Evolutionary conservation across 306 rosid genomes (phyloP).

Genomic region (Medicago lupulina): DNA sequence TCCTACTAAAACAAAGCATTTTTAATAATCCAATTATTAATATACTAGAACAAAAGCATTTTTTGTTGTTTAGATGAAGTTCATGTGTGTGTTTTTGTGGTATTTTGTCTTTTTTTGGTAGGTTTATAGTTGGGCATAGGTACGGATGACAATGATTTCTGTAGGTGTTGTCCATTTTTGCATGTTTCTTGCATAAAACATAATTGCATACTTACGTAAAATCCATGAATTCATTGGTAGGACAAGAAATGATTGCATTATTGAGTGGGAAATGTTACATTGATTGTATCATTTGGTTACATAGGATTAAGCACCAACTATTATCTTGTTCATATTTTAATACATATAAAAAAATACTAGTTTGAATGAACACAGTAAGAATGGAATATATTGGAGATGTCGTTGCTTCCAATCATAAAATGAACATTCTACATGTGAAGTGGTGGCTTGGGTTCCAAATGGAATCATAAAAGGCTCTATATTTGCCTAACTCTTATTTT

Average conservation of each 20-base stretch:
- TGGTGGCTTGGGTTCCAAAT: background rate
- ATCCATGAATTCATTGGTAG: background rate
- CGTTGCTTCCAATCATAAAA: constrained; percentile 5
- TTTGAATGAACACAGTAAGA: background rate
- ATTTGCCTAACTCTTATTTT: background rate
- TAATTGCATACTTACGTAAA: background rate
- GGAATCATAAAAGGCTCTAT: background rate
- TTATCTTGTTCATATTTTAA: background rate
- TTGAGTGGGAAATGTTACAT: constrained; percentile 16
- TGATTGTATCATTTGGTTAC: constrained; percentile 33
- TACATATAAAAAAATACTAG: background rate
- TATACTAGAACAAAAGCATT: background rate
- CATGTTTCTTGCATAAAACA: background rate
- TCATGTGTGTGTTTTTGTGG: background rate
- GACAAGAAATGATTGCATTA: background rate
- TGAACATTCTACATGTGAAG: background rate
- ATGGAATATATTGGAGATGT: constrained; percentile 20
- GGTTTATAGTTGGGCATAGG: background rate
- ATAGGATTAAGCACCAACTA: background rate
- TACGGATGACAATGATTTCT: background rate
- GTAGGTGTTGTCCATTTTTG: constrained; percentile 4
- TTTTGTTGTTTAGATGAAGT: background rate
- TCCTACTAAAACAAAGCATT: background rate
- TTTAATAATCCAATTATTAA: constrained; percentile 1
- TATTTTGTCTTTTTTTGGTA: background rate